Base-by-base conservation (phyloP, 1,284 basidiomycete genomes). In the Pseudozyma tsukubaensis region DNA sequence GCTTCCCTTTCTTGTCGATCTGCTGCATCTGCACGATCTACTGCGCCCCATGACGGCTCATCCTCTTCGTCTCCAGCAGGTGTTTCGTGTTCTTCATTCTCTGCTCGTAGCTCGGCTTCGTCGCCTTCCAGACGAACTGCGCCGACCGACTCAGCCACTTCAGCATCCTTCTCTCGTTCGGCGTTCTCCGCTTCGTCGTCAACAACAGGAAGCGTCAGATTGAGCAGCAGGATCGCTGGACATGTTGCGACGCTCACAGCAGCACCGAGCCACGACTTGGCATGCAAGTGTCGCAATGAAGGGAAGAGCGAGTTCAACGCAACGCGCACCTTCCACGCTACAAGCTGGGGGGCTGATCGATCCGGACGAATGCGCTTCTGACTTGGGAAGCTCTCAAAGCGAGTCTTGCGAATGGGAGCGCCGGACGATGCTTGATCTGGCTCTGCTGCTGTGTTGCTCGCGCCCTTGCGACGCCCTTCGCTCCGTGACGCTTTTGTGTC, bases 161-260 rank as follows among this genome's bases (percentile, higher is more conserved):
- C 79, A 80, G 14, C 32, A 24, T 60, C 60, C 4, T 54, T 48
- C 29, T 70, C 61, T 29, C 47, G 64, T 35, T 55, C 62, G n/a
- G 51, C 87, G 85, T 76, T 90, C 89, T 39, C 82, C 1, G 81
- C 77, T 7, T 85, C 84, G 68, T 87, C 86, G 53, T 87, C 86
- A 2, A 94, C 92, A 4, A 98, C 94, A 3, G 95, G 95, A 7
- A 97, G 87, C 0, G 96, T 98, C 16, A 97, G 79, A 0, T 94
- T 97, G 54, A 99, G 87, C 12, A 88, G 87, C 83, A 97, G 86
- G 7, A 98, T 90, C 0, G 94, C 93, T 0, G 96, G 96, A 0
- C 91, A 90, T 8, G 94, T 94, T 59, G 95, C 88, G 14, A 97
- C 77, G 0, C 91, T 90, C 0, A 92, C 91, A 18, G 92, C 85